phyloP scores from a whole-genome alignment of 2,329 filamentous ascomycete genomes.

The Leptographium lundbergii region DNA sequence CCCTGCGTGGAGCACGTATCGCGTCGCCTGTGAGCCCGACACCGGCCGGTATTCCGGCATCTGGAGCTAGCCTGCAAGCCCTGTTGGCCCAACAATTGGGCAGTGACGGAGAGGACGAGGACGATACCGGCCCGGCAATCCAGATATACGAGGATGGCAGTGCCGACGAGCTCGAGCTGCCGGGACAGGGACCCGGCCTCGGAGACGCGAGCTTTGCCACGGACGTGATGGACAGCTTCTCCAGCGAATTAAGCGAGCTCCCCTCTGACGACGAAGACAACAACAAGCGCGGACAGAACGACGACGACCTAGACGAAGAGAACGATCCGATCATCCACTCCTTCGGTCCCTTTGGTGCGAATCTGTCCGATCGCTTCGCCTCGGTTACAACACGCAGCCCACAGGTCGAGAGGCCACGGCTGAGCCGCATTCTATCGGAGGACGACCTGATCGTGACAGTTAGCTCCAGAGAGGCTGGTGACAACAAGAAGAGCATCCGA shows the following conservation, averaged over 20 bases:
- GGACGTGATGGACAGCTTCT: constrained; percentile 39
- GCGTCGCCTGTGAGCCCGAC: constrained; percentile 63
- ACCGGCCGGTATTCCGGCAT: constrained; percentile 29
- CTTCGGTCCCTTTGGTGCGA: constrained; percentile 79
- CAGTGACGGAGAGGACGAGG: constrained; percentile 14
- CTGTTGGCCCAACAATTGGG: constrained; percentile 25
- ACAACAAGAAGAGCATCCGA: background rate
- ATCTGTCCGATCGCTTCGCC: constrained; percentile 70
- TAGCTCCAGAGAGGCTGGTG: background rate
- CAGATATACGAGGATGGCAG: constrained; percentile 63
- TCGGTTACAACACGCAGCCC: constrained; percentile 63
- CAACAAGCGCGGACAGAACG: constrained; percentile 58
- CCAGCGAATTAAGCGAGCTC: constrained; percentile 42
- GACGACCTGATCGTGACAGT: constrained; percentile 12
- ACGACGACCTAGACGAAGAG: constrained; percentile 76
- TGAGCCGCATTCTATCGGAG: constrained; percentile 7
- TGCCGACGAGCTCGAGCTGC: constrained; percentile 39
- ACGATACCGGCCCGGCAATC: constrained; percentile 30
- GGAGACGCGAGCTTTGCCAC: constrained; percentile 34
- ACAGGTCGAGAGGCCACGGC: constrained; percentile 20
- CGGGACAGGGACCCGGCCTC: constrained; percentile 17
- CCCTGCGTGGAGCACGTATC: constrained; percentile 47
- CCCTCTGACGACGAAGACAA: constrained; percentile 50
- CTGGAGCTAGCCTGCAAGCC: constrained; percentile 28
- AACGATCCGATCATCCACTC: constrained; percentile 90